Evolutionary conservation across 177 flowering plant genomes (phyloP), one percentile per base, ranked within the genome.

Genomic region (Vitis hybrid): DNA sequence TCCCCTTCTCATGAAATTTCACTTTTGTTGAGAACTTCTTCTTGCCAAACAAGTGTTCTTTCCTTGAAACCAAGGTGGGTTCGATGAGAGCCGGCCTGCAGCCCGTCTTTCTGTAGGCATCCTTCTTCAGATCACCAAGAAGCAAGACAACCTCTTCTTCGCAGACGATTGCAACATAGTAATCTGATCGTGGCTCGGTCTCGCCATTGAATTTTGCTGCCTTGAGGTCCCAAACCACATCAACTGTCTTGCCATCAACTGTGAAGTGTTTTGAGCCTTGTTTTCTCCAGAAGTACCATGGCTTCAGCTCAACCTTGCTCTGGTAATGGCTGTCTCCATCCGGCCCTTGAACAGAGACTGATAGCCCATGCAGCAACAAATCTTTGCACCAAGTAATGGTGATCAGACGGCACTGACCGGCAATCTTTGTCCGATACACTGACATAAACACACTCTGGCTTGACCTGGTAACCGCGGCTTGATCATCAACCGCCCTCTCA

Each of bases 271-370:
- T 89, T 11, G 77, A 73, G 6, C 92, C 92, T 70, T 85, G 85
- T 62, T 83, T 89, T 58, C 86, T 83, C 94, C 92, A 88, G 64
- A 89, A 89, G 64, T 78, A 75, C 90, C 92, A 89, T 4, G 94
- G 87, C 72, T 88, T 89, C 19, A 88, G 87, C 70, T 89, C 88
- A 19, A 89, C 74, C 66, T 86, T 89, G 78, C 91, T 83, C 21
- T 62, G 63, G 67, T 78, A 64, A 11, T 76, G 81, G 51, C 50
- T 68, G 9, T 81, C 80, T 1, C 70, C 79, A 2, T 73, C 68
- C 5, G 76, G 63, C 18, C 81, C 80, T 24, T 81, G 78, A 6
- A 89, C 77, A 2, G 85, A 75, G 19, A 89, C 76, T 40, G 80
- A 81, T 2, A 89, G 83, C 12, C 83, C 78, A 67, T 84, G 92